Conservation (phyloP, 2,329 filamentous ascomycete genomes). For the Fusarium torulosum region DNA sequence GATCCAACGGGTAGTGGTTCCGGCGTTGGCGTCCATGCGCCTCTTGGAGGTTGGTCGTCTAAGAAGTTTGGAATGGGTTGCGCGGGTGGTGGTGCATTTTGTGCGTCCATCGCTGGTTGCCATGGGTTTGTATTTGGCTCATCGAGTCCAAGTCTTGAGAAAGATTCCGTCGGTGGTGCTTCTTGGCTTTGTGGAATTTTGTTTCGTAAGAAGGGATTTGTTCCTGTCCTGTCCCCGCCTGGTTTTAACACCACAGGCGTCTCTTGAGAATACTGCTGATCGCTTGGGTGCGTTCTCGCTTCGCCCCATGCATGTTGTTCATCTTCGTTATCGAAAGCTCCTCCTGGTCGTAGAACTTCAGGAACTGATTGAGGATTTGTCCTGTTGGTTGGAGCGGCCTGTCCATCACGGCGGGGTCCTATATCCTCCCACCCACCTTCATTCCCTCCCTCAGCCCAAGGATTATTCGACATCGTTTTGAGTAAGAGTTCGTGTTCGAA, state of each 20-base stretch:
- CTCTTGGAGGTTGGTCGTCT: conserved; percentile 46
- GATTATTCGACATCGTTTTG: conserved; percentile 41
- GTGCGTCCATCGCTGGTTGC: conserved; percentile 48
- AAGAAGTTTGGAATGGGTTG: conserved; percentile 35
- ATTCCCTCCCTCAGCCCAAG: conserved; percentile 44
- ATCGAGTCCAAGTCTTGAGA: conserved; percentile 59
- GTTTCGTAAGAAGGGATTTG: conserved; percentile 67
- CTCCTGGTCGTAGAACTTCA: conserved; percentile 52
- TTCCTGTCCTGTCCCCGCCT: conserved; percentile 55
- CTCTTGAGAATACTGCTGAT: conserved; percentile 25
- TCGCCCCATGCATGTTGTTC: conserved; percentile 53
- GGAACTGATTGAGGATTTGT: conserved; percentile 46
- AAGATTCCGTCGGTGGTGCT: conserved; percentile 52
- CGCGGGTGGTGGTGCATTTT: conserved; percentile 26
- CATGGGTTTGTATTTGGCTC: conserved; percentile 57
- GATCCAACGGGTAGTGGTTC: conserved; percentile 47
- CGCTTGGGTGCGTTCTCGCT: conserved; percentile 37
- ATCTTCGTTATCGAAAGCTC: conserved; percentile 38
- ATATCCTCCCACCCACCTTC: conserved; percentile 46
- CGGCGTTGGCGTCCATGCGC: conserved; percentile 50
- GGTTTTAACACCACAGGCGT: conserved; percentile 53
- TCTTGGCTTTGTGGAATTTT: conserved; percentile 53
- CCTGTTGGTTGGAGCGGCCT: conserved; percentile 4
- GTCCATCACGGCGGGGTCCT: conserved; percentile 31
- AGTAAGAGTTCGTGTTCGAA: conserved; percentile 1